phyloP scores from a whole-genome alignment of 768 basidiomycete genomes.

The Astraeus odoratus region DNA sequence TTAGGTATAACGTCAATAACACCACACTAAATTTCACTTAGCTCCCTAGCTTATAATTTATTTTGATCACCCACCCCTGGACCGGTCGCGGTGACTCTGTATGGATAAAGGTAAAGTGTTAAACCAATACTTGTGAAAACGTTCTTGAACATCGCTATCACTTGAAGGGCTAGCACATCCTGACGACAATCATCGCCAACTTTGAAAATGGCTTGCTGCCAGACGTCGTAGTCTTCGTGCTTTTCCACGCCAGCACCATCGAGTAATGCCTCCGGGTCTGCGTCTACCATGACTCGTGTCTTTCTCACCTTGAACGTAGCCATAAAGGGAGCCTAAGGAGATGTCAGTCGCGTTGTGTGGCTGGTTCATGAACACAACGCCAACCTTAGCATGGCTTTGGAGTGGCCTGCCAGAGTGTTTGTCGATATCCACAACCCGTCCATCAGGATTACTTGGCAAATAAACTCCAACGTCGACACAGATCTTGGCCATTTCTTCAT shows the following conservation, averaged over 20 bases:
- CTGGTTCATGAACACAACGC: not conserved
- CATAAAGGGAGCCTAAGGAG: conserved; percentile 93
- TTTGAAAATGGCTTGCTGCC: conserved; percentile 99
- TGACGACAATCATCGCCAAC: conserved; percentile 99
- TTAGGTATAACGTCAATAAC: conserved; percentile 99
- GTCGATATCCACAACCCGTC: conserved; percentile 93
- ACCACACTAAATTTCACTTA: conserved; percentile 66
- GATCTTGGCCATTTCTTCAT: conserved; percentile 98
- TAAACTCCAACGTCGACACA: conserved; percentile 92
- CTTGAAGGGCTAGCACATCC: conserved; percentile 93
- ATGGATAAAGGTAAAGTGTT: conserved; percentile 88
- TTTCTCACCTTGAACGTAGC: conserved; percentile 98
- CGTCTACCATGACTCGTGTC: conserved; percentile 59
- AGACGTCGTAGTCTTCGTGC: conserved; percentile 72
- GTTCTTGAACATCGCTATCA: conserved; percentile 99
- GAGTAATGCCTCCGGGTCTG: conserved; percentile 68
- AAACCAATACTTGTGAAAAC: conserved; percentile 87
- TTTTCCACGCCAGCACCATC: conserved; percentile 54
- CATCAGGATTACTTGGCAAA: conserved; percentile 95
- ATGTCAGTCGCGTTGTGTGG: conserved; percentile 1
- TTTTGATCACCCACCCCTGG: conserved; percentile 66
- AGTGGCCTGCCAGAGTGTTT: conserved; percentile 93
- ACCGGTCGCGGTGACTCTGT: conserved; percentile 93
- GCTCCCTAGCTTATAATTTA: not conserved
- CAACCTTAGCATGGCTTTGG: conserved; percentile 95